phyloP scores from a whole-genome alignment of 352 stramenopile species.

The Phytopythium boreale region DNA sequence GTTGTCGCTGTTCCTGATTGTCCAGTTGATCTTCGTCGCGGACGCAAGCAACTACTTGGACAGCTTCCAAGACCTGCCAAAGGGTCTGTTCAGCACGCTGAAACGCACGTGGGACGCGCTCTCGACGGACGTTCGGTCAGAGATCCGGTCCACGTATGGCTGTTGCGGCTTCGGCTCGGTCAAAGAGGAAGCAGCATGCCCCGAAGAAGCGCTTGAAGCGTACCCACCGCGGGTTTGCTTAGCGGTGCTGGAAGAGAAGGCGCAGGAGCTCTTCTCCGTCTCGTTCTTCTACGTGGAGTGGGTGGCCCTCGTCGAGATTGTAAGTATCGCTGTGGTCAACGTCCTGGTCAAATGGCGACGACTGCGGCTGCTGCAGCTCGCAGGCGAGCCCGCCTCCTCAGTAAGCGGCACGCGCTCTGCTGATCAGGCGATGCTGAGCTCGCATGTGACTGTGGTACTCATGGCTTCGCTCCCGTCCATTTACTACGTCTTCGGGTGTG shows the following conservation, averaged over 20 bases:
- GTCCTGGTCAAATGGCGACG: conserved; percentile 49
- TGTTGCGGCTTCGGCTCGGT: conserved; percentile 51
- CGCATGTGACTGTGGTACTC: conserved; percentile 24
- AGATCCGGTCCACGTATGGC: conserved; percentile 39
- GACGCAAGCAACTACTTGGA: conserved; percentile 39
- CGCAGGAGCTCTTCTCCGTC: conserved; percentile 26
- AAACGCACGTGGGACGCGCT: conserved; percentile 28
- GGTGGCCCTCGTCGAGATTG: conserved; percentile 32
- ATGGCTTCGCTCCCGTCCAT: conserved; percentile 39
- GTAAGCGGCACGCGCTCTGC: conserved; percentile 7
- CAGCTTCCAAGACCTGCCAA: conserved; percentile 33
- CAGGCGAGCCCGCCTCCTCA: conserved; percentile 15
- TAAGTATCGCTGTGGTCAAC: conserved; percentile 35
- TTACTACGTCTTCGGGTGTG: conserved; percentile 26
- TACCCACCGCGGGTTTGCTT: conserved; percentile 38
- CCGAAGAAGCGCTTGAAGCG: conserved; percentile 42
- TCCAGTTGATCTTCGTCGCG: conserved; percentile 29
- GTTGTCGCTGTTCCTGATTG: conserved; percentile 26
- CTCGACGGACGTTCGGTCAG: conserved; percentile 10
- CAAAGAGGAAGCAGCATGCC: conserved; percentile 31
- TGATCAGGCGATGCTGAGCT: conserved; percentile 27
- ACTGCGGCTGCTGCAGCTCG: conserved; percentile 39
- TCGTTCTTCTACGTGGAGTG: conserved; percentile 37
- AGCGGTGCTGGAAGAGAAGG: conserved; percentile 19
- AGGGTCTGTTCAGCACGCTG: conserved; percentile 18